These are phyloP conservation scores for Pestalotiopsis sp. DNA, from an alignment of 2,329 filamentous ascomycete species.

Conservation along the genomic window DNA sequence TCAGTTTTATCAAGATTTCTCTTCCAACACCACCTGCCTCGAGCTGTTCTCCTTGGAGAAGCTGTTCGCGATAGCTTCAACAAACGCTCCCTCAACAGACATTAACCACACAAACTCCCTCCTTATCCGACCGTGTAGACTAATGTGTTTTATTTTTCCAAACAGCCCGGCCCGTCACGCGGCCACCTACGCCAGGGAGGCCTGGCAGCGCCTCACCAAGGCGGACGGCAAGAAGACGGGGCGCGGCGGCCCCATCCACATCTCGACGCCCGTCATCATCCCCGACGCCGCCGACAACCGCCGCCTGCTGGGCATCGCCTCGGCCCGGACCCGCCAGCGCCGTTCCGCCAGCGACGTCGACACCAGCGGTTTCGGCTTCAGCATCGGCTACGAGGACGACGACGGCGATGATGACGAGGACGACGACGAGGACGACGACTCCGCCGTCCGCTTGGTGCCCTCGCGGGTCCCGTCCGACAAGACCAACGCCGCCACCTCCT, in stretches of 20 bases:
- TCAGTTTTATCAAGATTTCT: too few species aligned
- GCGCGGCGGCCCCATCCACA: not conserved
- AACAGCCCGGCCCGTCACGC: not conserved
- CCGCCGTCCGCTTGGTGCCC: too few species aligned
- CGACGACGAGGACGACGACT: not conserved
- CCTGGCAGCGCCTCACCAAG: slow-evolving; percentile 7
- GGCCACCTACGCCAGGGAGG: not conserved
- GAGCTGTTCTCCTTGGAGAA: too few species aligned
- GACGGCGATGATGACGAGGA: not conserved
- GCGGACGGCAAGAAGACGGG: not conserved
- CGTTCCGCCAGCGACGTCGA: not conserved
- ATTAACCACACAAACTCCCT: not conserved
- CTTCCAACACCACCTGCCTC: too few species aligned
- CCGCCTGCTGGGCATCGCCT: too few species aligned
- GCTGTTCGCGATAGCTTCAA: too few species aligned
- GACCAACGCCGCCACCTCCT: not conserved
- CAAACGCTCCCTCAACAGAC: too few species aligned
- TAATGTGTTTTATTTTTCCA: not conserved
- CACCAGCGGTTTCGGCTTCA: not conserved
- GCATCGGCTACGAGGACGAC: not conserved
- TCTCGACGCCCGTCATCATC: not conserved
- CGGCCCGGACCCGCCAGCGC: too few species aligned
- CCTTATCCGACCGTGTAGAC: not conserved
- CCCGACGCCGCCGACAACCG: too few species aligned
- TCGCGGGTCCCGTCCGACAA: too few species aligned